phyloP scores from a whole-genome alignment of 257 asterid species.

The Striga asiatica region DNA sequence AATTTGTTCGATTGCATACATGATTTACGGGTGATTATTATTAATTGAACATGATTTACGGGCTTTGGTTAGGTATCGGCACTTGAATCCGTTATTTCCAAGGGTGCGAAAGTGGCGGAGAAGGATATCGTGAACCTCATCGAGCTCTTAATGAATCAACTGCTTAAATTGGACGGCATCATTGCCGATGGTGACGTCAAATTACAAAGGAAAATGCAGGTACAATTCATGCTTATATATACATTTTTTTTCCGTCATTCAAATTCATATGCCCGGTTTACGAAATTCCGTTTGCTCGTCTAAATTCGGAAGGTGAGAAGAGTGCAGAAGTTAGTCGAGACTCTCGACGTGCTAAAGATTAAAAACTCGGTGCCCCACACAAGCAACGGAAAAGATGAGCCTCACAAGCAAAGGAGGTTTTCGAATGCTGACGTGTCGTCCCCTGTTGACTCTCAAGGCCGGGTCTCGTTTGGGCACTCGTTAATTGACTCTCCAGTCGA shows the following conservation, averaged over 20 bases:
- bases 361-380: conserved; percentile 37
- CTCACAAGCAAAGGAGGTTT: conserved; percentile 13
- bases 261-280: neutral
- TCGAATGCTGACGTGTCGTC: conserved; percentile 13
- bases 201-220: conserved; percentile 83
- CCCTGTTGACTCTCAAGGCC: conserved; percentile 2
- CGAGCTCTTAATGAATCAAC: conserved; percentile 72
- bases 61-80: conserved; percentile 49
- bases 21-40: no score
- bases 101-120: conserved; percentile 68
- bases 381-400: neutral
- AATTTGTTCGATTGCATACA: no score
- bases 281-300: neutral
- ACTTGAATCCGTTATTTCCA: conserved; percentile 49
- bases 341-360: conserved; percentile 60
- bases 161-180: conserved; percentile 61
- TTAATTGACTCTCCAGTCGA: conserved; percentile 23
- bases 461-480: conserved; percentile 29
- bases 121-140: conserved; percentile 45
- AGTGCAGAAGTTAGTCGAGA: conserved; percentile 74
- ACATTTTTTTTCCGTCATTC: neutral
- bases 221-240: no score
- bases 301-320: conserved; percentile 40
- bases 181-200: conserved; percentile 62
- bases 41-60: neutral